These are phyloP conservation scores for Peronospora belbahrii DNA, from an alignment of 352 stramenopile genomes.

Conservation along the genomic window DNA sequence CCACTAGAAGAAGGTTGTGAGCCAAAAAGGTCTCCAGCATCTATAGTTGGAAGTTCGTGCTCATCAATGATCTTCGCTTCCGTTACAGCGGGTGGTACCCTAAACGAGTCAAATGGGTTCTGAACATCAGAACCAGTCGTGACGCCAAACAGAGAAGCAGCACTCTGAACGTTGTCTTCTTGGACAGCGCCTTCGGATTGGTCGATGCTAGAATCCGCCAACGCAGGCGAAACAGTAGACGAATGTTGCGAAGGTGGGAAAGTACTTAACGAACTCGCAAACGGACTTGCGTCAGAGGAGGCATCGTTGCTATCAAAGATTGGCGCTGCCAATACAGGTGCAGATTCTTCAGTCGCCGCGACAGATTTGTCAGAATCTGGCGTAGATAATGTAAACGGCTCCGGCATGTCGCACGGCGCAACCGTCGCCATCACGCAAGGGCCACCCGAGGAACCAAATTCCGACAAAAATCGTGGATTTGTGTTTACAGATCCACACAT, in stretches of 20 bases:
- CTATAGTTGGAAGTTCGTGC: slow-evolving; percentile 46
- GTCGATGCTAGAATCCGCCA: slow-evolving; percentile 3
- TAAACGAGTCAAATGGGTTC: slow-evolving; percentile 53
- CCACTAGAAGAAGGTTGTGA: slow-evolving; percentile 24
- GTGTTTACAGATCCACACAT: slow-evolving; percentile 40
- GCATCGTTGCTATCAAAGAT: slow-evolving; percentile 22
- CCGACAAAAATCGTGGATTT: slow-evolving; percentile 29
- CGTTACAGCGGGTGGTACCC: slow-evolving; percentile 4
- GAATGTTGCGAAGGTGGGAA: slow-evolving; percentile 24
- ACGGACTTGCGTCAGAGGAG: slow-evolving; percentile 35
- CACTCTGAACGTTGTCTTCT: slow-evolving; percentile 28
- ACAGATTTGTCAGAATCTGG: slow-evolving; percentile 15
- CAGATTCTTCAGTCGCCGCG: slow-evolving; percentile 12
- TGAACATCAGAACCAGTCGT: slow-evolving; percentile 34
- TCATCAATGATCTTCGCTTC: slow-evolving; percentile 16
- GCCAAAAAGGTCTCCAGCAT: slow-evolving; percentile 54
- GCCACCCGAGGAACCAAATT: slow-evolving; percentile 27
- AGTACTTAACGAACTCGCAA: slow-evolving; percentile 23
- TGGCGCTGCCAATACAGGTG: slow-evolving; percentile 5
- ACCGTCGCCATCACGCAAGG: slow-evolving; percentile 33
- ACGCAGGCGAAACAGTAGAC: slow-evolving; percentile 1
- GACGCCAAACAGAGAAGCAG: slow-evolving; percentile 54
- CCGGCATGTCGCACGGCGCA: slow-evolving; percentile 8
- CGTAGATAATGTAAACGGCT: slow-evolving; percentile 21
- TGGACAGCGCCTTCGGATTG: slow-evolving; percentile 6